Percentiles rank a stretch among this genome's conserved stretches.
Conservation (phyloP, 2,329 filamentous ascomycete species). For the Chaetomium olivaceum region DNA sequence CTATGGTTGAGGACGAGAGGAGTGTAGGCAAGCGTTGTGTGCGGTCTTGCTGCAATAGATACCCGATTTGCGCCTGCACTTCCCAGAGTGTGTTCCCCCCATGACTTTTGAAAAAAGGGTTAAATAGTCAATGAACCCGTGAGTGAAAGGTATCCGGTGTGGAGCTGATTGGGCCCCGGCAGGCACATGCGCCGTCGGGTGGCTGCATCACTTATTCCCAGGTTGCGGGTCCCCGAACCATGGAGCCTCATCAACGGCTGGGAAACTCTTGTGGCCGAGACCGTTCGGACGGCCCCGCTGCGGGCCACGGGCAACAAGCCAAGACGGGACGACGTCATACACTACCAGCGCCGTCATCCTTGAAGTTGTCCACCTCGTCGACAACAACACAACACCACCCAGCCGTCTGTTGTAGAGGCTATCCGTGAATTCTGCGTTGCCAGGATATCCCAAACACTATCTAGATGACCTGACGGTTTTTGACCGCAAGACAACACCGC, state of each 20-base stretch:
- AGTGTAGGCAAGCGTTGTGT: neutral
- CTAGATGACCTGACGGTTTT: neutral
- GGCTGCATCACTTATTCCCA: neutral
- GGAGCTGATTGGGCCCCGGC: neutral
- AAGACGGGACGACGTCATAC: conserved; percentile 25
- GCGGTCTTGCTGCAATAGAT: conserved; percentile 15
- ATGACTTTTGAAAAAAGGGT: neutral
- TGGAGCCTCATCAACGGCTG: conserved; percentile 9
- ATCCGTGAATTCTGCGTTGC: neutral
- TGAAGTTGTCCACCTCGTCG: neutral
- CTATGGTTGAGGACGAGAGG: neutral
- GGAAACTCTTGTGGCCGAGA: conserved; percentile 13
- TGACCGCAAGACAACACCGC: neutral
- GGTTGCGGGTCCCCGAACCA: neutral
- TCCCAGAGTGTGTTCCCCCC: neutral
- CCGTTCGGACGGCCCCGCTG: conserved; percentile 24
- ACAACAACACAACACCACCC: neutral
- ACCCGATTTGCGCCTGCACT: conserved; percentile 14
- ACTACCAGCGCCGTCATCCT: conserved; percentile 7
- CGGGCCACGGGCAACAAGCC: conserved; percentile 16
- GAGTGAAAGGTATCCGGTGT: neutral
- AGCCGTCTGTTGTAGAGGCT: neutral
- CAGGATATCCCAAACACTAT: neutral
- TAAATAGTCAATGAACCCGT: neutral
- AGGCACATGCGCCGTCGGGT: neutral